Conservation (phyloP, 768 basidiomycete species). For the Rhizopogon vulgaris region DNA sequence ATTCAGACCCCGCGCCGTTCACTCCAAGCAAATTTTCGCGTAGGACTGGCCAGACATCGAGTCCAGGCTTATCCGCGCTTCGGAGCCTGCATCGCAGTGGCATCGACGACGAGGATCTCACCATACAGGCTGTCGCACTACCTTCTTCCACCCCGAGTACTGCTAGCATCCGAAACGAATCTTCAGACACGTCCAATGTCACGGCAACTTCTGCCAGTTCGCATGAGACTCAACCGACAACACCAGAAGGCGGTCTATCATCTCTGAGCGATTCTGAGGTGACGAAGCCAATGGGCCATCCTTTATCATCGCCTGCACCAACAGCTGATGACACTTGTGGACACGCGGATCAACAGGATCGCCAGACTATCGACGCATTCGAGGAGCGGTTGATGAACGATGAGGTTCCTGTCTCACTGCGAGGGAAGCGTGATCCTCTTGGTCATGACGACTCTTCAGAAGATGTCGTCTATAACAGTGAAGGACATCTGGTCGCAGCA, state of each 20-base stretch:
- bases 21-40: slow-evolving; percentile 44
- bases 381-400: slow-evolving; percentile 54
- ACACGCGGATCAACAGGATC: slow-evolving; percentile 45
- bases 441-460: slow-evolving; percentile 75
- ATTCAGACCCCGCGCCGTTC: slow-evolving; percentile 37
- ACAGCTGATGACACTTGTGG: slow-evolving; percentile 46
- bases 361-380: slow-evolving; percentile 26
- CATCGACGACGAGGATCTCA: slow-evolving; percentile 56
- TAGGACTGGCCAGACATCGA: slow-evolving; percentile 21
- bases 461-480: slow-evolving; percentile 86
- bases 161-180: slow-evolving; percentile 30
- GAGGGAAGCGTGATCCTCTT: slow-evolving; percentile 32
- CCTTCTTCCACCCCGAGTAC: slow-evolving; percentile 15
- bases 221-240: slow-evolving; percentile 43
- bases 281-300: slow-evolving; percentile 40
- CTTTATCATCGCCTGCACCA: slow-evolving; percentile 46
- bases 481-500: slow-evolving; percentile 87
- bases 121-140: slow-evolving; percentile 43
- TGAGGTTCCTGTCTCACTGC: slow-evolving; percentile 39
- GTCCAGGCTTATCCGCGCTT: slow-evolving; percentile 31
- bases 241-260: slow-evolving; percentile 34
- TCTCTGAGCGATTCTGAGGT: slow-evolving; percentile 13
- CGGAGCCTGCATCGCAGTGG: slow-evolving; percentile 31
- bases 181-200: slow-evolving; percentile 45
- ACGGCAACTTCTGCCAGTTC: slow-evolving; percentile 38